These are phyloP conservation scores for Calcarisporium arbuscula DNA, from an alignment of 2,329 filamentous ascomycete species.

Conservation along the genomic window DNA sequence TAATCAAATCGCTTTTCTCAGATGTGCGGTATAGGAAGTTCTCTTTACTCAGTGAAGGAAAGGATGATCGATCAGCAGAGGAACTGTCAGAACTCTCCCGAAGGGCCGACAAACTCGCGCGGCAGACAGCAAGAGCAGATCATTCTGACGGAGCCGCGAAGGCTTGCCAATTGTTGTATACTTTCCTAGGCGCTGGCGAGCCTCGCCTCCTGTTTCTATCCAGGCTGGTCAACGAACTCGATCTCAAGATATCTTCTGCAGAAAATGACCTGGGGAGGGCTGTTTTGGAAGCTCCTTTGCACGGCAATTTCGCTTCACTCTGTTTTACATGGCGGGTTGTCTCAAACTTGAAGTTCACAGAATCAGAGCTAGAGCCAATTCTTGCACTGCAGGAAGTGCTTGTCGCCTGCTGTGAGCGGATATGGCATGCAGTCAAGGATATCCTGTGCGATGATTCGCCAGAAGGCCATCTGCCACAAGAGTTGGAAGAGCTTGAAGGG, in stretches of 20 bases:
- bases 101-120: slow-evolving; percentile 52
- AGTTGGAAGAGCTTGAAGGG: slow-evolving; percentile 64
- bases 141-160: slow-evolving; percentile 88
- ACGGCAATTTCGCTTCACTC: slow-evolving; percentile 63
- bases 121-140: slow-evolving; percentile 74
- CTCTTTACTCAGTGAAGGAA: slow-evolving; percentile 11
- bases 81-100: slow-evolving; percentile 41
- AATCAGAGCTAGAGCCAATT: slow-evolving; percentile 28
- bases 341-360: slow-evolving; percentile 32
- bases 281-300: slow-evolving; percentile 59
- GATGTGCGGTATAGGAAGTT: slow-evolving; percentile 26
- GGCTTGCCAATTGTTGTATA: slow-evolving; percentile 63
- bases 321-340: slow-evolving; percentile 50
- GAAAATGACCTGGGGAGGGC: slow-evolving; percentile 60
- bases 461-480: slow-evolving; percentile 76
- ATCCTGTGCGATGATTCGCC: slow-evolving; percentile 91
- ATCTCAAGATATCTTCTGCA: slow-evolving; percentile 58
- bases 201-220: slow-evolving; percentile 46
- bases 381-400: slow-evolving; percentile 47
- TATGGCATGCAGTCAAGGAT: slow-evolving; percentile 71
- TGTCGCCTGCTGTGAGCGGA: slow-evolving; percentile 53
- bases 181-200: slow-evolving; percentile 40
- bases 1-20: slow-evolving; percentile 44
- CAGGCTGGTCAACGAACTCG: slow-evolving; percentile 53
- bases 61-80: slow-evolving; percentile 12